These are phyloP conservation scores for Candolleomyces eurysporus DNA, from an alignment of 768 basidiomycete genomes.

Conservation along the genomic window DNA sequence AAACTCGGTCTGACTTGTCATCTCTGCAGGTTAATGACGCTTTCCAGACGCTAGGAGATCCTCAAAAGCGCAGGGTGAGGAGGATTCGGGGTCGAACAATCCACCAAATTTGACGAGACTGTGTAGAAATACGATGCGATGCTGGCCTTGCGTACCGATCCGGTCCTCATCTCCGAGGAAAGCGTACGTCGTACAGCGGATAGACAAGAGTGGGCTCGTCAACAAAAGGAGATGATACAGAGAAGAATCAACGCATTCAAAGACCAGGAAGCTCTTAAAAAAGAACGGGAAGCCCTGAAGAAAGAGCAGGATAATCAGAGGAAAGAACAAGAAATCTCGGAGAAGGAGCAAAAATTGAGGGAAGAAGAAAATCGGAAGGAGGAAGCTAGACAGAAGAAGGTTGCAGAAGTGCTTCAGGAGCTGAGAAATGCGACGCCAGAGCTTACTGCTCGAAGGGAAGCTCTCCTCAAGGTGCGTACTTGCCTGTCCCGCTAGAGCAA, in stretches of 20 bases:
- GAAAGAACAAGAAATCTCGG: not conserved
- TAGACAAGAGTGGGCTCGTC: constrained; percentile 14
- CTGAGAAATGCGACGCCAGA: constrained; percentile 58
- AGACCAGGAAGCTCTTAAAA: not conserved
- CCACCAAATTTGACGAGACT: not conserved
- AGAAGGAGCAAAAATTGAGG: not conserved
- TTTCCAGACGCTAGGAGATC: constrained; percentile 57
- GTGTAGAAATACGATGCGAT: constrained; percentile 8
- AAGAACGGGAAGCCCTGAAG: not conserved
- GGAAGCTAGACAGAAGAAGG: constrained; percentile 34
- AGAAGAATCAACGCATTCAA: constrained; percentile 9
- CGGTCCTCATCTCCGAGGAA: constrained; percentile 7
- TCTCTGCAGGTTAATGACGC: constrained; percentile 56
- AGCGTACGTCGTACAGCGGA: constrained; percentile 12
- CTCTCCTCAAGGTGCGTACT: constrained; percentile 43
- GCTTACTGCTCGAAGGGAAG: constrained; percentile 55
- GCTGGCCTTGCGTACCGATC: constrained; percentile 7
- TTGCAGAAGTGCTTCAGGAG: constrained; percentile 53
- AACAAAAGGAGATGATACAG: constrained; percentile 5
- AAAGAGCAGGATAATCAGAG: not conserved
- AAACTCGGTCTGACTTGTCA: not conserved
- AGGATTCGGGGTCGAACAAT: not conserved
- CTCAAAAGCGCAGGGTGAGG: constrained; percentile 52
- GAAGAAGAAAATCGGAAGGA: constrained; percentile 20
- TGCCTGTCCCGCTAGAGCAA: not conserved